These are phyloP conservation scores for Platanthera zijinensis DNA, from an alignment of 106 monocot genomes.

Conservation along the genomic window DNA sequence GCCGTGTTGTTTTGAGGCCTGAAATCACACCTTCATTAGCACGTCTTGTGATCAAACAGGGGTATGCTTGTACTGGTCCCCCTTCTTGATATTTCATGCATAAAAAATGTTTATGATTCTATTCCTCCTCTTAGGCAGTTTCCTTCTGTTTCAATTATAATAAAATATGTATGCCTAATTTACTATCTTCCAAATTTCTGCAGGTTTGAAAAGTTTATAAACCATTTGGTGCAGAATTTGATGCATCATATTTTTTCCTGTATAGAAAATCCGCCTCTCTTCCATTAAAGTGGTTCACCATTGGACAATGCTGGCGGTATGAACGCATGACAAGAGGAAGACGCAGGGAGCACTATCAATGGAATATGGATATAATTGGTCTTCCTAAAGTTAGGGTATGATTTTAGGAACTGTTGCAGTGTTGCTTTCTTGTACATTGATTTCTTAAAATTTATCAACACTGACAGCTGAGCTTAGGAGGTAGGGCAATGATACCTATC, in stretches of 20 bases:
- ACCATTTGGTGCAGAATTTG: slow-evolving; percentile 9
- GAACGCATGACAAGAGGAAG: slow-evolving; percentile 98
- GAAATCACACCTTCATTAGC: slow-evolving; percentile 99
- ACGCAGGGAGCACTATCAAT: slow-evolving; percentile 95
- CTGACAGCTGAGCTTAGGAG: not conserved
- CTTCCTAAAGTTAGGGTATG: slow-evolving; percentile 76
- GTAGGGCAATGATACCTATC: not conserved
- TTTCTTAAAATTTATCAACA: not conserved
- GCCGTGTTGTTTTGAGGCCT: slow-evolving; percentile 94
- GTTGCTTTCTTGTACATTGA: not conserved
- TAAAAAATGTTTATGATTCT: not conserved
- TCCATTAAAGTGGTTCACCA: slow-evolving; percentile 98
- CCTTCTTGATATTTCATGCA: not conserved
- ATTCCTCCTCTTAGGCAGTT: not conserved
- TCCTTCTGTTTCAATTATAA: not conserved
- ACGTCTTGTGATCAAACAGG: slow-evolving; percentile 93
- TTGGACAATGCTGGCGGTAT: slow-evolving; percentile 99
- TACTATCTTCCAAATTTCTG: not conserved
- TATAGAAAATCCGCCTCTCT: slow-evolving; percentile 88
- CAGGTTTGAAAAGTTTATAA: slow-evolving; percentile 8
- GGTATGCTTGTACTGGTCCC: slow-evolving; percentile 28
- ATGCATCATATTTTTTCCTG: slow-evolving; percentile 29
- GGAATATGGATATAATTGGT: slow-evolving; percentile 99
- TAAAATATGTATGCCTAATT: not conserved
- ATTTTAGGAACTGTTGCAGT: not conserved